Evolutionary conservation across 768 basidiomycete species (phyloP).

Genomic region (Cystofilobasidium macerans): DNA sequence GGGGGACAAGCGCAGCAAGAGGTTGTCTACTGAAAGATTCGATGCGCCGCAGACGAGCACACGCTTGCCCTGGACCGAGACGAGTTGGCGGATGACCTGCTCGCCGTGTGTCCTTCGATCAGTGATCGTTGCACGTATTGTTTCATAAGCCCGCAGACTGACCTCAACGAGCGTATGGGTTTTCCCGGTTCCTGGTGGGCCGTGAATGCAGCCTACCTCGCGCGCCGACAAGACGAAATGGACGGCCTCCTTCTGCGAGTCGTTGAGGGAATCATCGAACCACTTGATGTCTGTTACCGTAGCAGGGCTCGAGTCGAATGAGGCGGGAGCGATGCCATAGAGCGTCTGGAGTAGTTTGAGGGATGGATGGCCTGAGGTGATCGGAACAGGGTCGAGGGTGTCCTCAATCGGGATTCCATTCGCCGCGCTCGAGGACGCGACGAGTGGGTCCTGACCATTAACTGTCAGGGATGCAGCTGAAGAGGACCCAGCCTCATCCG

Average conservation of each 20-base stretch:
- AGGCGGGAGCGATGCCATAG: conserved; percentile 34
- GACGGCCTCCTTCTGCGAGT: conserved; percentile 73
- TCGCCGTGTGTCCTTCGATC: conserved; percentile 23
- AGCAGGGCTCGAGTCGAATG: not conserved
- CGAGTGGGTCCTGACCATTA: no score
- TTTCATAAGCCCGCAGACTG: conserved; percentile 57
- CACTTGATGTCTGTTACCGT: conserved; percentile 45
- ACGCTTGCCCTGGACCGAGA: conserved; percentile 39
- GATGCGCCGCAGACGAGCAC: conserved; percentile 86
- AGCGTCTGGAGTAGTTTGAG: conserved; percentile 18
- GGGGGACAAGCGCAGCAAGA: conserved; percentile 61
- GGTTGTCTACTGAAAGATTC: conserved; percentile 91
- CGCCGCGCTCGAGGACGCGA: no score
- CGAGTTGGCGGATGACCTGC: conserved; percentile 38
- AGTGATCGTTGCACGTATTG: conserved; percentile 25
- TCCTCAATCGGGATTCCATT: conserved; percentile 3
- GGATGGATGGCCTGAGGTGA: conserved; percentile 47
- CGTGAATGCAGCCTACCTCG: conserved; percentile 86
- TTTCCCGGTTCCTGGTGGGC: conserved; percentile 97
- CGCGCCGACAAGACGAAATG: conserved; percentile 65
- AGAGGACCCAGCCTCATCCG: no score
- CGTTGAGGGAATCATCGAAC: conserved; percentile 66
- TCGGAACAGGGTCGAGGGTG: not conserved
- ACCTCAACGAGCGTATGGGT: conserved; percentile 84
- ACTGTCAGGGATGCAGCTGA: no score